These are phyloP conservation scores for Fusarium scirpi DNA, from an alignment of 2,329 filamentous ascomycete genomes.

Conservation along the genomic window DNA sequence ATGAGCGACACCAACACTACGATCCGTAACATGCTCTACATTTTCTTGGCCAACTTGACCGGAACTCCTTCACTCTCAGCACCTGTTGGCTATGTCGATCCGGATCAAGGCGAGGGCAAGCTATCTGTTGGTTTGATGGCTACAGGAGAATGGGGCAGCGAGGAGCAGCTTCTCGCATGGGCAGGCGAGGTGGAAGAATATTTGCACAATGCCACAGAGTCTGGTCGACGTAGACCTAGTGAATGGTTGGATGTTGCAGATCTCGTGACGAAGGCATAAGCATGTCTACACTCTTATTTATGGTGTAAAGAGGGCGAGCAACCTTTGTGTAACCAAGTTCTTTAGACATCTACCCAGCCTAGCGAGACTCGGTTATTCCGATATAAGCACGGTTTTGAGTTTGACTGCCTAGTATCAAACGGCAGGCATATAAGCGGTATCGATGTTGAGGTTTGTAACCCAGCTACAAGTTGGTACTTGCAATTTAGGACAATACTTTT, in stretches of 20 bases:
- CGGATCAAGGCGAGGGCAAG: conserved; percentile 67
- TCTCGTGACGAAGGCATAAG: conserved; percentile 40
- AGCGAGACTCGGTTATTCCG: not conserved
- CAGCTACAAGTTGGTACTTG: not conserved
- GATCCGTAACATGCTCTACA: conserved; percentile 85
- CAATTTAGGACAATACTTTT: not conserved
- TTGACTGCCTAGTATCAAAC: not conserved
- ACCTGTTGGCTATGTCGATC: conserved; percentile 78
- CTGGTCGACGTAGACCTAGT: conserved; percentile 62
- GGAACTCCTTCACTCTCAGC: conserved; percentile 81
- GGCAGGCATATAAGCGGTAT: not conserved
- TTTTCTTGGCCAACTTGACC: conserved; percentile 85
- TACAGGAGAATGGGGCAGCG: conserved; percentile 74
- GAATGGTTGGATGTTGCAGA: conserved; percentile 70
- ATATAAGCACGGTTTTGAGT: not conserved
- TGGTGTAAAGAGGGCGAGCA: not conserved
- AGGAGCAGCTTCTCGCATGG: conserved; percentile 72
- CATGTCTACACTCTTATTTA: not conserved
- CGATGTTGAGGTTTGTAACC: not conserved
- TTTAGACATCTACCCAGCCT: not conserved
- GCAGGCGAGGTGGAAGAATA: conserved; percentile 69
- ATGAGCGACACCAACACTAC: conserved; percentile 78
- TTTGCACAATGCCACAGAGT: conserved; percentile 60
- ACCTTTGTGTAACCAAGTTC: fast-evolving
- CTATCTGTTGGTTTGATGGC: conserved; percentile 73